A percentile compares a stretch with the other conserved stretches of the same genome.
These are phyloP conservation scores for Asterochloris erici DNA, from an alignment of 139 green algal genomes.

Conservation along the genomic window DNA sequence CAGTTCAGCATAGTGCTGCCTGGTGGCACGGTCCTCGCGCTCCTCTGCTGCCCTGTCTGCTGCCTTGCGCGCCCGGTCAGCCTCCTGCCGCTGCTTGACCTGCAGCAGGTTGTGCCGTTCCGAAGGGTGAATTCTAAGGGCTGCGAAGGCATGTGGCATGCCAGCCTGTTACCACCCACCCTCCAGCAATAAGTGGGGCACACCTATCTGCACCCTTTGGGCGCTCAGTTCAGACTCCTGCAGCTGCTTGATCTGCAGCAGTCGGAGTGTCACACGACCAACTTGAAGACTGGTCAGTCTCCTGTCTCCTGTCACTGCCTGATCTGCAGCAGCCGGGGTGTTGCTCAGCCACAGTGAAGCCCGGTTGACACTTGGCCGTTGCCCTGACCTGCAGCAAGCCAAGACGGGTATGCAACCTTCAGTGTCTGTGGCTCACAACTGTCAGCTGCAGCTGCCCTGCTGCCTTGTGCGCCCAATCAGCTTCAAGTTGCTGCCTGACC, in stretches of 20 bases:
- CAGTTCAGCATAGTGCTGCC: slow-evolving; percentile 2
- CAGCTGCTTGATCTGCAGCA: neutral
- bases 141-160: neutral
- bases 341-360: neutral
- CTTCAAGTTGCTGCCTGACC: too few species aligned
- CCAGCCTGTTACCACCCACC: neutral
- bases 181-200: neutral
- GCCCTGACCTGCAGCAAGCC: too few species aligned
- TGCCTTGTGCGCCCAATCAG: too few species aligned
- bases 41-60: slow-evolving; percentile 7
- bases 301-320: neutral
- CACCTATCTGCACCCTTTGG: too few species aligned
- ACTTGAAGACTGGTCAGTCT: too few species aligned
- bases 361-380: too few species aligned
- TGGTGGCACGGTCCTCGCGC: slow-evolving; percentile 2
- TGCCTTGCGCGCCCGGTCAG: slow-evolving; percentile 5
- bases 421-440: too few species aligned
- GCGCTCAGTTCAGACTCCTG: too few species aligned
- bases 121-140: neutral
- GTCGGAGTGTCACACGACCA: neutral
- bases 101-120: neutral
- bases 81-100: neutral
- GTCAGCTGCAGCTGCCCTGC: too few species aligned
- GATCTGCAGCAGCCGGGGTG: neutral
- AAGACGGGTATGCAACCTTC: too few species aligned